phyloP scores from a whole-genome alignment of 2,329 filamentous ascomycete genomes.

The Helminthosporium solani region DNA sequence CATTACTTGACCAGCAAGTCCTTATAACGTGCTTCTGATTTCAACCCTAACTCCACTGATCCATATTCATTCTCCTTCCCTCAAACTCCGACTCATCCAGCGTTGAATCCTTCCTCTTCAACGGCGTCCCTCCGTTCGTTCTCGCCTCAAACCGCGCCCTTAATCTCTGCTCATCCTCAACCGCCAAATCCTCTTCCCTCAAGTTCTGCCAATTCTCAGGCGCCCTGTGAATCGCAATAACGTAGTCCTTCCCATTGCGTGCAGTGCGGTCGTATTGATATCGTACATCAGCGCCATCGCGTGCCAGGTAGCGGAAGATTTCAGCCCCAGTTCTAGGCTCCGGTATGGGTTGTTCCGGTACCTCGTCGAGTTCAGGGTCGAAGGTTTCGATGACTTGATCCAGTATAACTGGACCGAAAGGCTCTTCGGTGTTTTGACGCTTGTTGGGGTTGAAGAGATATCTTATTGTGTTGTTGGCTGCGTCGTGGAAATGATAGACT shows the following conservation, averaged over 20 bases:
- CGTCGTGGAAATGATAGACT: constrained; percentile 2
- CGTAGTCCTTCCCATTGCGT: constrained; percentile 8
- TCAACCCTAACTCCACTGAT: background rate
- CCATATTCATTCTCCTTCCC: background rate
- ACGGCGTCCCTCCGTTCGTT: background rate
- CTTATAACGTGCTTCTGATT: too few species aligned
- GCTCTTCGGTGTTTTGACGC: constrained; percentile 1
- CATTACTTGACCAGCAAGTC: too few species aligned
- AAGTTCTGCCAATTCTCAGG: constrained; percentile 6
- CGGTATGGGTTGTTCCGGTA: background rate
- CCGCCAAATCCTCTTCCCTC: constrained; percentile 7
- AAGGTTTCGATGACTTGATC: constrained; percentile 5
- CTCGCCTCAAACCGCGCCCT: background rate
- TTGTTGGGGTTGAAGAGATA: constrained; percentile 8
- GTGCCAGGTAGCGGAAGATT: constrained; percentile 2
- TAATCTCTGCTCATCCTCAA: constrained; percentile 1
- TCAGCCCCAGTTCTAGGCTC: constrained; percentile 5
- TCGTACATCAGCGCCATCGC: constrained; percentile 5
- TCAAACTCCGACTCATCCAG: background rate
- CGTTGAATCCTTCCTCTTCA: constrained; percentile 3
- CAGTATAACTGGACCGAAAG: constrained; percentile 1
- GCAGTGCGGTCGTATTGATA: constrained; percentile 7
- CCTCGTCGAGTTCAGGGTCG: constrained; percentile 3
- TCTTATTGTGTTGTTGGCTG: constrained; percentile 4
- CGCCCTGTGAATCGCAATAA: constrained; percentile 5